Percentiles rank a stretch among this genome's conserved stretches.
These are phyloP conservation scores for Trichocladium uniseriatum DNA, from an alignment of 495 filamentous ascomycete genomes.

Conservation along the genomic window DNA sequence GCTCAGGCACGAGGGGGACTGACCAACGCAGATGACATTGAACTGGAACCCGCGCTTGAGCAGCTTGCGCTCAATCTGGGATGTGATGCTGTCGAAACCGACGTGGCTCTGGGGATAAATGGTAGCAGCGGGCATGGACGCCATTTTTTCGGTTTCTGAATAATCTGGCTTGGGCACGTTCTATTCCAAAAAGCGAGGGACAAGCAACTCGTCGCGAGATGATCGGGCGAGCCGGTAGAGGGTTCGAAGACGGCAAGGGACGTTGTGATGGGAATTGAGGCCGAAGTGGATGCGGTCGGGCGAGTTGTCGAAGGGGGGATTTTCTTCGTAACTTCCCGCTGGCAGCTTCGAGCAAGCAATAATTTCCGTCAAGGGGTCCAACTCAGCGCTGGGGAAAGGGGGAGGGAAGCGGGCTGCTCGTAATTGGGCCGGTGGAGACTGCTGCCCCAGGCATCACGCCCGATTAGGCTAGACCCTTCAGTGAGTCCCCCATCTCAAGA, in stretches of 20 bases:
- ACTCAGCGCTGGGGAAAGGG: slow-evolving; percentile 33
- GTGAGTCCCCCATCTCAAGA: slow-evolving; percentile 7
- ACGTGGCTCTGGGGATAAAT: slow-evolving; percentile 94
- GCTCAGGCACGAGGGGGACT: slow-evolving; percentile 31
- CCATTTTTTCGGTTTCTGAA: slow-evolving; percentile 32
- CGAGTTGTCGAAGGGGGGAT: slow-evolving; percentile 16
- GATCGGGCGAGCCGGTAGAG: slow-evolving; percentile 6
- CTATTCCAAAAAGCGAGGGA: slow-evolving; percentile 39
- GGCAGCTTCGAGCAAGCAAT: slow-evolving; percentile 36
- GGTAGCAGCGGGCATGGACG: slow-evolving; percentile 35
- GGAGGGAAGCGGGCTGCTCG: slow-evolving; percentile 22
- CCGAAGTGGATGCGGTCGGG: slow-evolving; percentile 13
- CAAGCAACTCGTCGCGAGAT: slow-evolving; percentile 8
- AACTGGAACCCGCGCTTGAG: slow-evolving; percentile 99
- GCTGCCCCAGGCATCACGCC: slow-evolving; percentile 25
- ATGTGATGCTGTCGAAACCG: slow-evolving; percentile 98
- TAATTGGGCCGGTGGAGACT: slow-evolving; percentile 34
- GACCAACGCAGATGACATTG: slow-evolving; percentile 99
- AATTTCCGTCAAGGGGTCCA: slow-evolving; percentile 41
- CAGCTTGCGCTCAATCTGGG: slow-evolving; percentile 97
- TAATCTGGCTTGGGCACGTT: slow-evolving; percentile 18
- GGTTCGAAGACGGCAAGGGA: not conserved
- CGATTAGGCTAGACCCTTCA: slow-evolving; percentile 18
- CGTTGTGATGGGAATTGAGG: slow-evolving; percentile 7
- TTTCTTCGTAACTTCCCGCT: slow-evolving; percentile 29